A percentile compares a stretch with the other conserved stretches of the same genome.
phyloP scores from a whole-genome alignment of 148 eudicot genomes.

The Vaccinium vitisidaea region DNA sequence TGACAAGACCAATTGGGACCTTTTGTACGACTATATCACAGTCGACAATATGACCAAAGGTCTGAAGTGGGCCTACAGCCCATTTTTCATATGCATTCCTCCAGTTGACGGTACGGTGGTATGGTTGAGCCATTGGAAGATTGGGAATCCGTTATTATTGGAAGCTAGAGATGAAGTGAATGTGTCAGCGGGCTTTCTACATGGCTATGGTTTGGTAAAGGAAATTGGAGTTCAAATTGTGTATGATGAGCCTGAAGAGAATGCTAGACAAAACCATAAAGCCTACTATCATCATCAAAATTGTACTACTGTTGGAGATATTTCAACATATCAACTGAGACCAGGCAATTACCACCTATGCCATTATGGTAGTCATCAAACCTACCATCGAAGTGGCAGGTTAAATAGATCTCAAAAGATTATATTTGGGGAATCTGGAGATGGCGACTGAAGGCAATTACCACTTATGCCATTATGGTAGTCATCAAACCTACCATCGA shows the following conservation, averaged over 20 bases:
- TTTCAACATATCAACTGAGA: background rate
- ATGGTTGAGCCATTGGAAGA: slow-evolving; percentile 6
- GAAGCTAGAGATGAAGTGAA: slow-evolving; percentile 9
- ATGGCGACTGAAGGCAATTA: background rate
- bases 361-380: background rate
- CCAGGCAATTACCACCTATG: background rate
- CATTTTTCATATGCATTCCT: background rate
- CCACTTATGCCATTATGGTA: background rate
- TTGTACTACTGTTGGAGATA: background rate
- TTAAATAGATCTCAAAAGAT: too few relatives aligned
- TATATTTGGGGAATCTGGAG: too few relatives aligned
- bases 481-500: too few relatives aligned
- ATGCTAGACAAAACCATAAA: background rate
- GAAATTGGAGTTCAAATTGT: background rate
- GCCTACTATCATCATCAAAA: too few relatives aligned
- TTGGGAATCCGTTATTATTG: background rate
- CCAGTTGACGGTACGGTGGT: background rate
- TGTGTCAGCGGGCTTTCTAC: background rate
- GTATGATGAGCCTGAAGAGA: slow-evolving; percentile 1
- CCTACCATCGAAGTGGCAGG: too few relatives aligned
- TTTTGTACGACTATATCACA: background rate
- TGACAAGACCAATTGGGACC: background rate
- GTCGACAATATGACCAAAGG: background rate
- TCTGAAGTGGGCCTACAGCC: slow-evolving; percentile 8
- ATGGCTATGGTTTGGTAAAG: background rate